Conservation (phyloP, 768 basidiomycete species). For the Paxillus rubicundulus region DNA sequence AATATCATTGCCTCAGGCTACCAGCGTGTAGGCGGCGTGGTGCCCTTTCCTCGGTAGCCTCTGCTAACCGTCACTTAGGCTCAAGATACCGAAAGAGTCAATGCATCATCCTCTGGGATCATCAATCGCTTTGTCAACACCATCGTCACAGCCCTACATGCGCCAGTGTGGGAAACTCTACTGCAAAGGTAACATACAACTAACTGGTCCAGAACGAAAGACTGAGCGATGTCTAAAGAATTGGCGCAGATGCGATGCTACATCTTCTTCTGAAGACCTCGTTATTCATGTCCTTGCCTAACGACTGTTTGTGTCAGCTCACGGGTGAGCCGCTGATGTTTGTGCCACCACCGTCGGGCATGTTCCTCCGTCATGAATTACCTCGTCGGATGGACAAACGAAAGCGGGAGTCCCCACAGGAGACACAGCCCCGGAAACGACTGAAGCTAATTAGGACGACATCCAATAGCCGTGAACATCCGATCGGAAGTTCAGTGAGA, state of each 20-base stretch:
- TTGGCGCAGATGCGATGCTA: constrained; percentile 74
- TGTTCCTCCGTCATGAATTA: constrained; percentile 10
- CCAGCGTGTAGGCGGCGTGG: constrained; percentile 43
- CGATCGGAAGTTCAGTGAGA: constrained; percentile 6
- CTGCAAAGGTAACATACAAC: constrained; percentile 50
- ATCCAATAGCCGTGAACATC: constrained; percentile 1
- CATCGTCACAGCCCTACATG: constrained; percentile 62
- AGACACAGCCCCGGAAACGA: constrained; percentile 28
- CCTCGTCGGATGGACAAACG: constrained; percentile 15
- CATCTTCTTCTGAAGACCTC: constrained; percentile 75
- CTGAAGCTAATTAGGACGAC: constrained; percentile 11
- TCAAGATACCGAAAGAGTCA: constrained; percentile 37
- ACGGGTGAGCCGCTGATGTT: constrained; percentile 68
- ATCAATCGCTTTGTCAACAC: constrained; percentile 72
- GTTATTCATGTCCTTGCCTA: constrained; percentile 74
- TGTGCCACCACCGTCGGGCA: constrained; percentile 26
- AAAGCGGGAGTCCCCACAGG: constrained; percentile 17
- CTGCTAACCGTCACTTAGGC: constrained; percentile 6
- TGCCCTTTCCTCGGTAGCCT: background rate
- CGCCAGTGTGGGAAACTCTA: constrained; percentile 63
- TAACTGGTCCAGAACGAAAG: background rate
- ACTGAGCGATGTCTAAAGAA: constrained; percentile 40
- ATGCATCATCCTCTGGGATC: constrained; percentile 42
- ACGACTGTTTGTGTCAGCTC: constrained; percentile 82
- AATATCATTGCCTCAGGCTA: constrained; percentile 72